Base-by-base conservation (phyloP, 495 filamentous ascomycete species). In the Annulohypoxylon bovei region DNA sequence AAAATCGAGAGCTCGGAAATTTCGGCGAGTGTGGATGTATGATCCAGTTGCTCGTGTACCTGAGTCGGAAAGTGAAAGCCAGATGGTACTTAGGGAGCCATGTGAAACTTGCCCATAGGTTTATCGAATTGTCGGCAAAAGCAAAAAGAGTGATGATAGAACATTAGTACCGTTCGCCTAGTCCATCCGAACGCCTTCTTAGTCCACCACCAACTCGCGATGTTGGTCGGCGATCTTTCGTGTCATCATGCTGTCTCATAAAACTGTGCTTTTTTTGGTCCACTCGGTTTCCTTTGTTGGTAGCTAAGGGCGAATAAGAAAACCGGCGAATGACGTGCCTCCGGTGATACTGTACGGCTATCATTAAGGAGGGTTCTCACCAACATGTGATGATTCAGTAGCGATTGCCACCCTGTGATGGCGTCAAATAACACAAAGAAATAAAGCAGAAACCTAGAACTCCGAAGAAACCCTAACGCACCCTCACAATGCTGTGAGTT, bases 401-500 rank as follows among this genome's bases (percentile, higher is more conserved):
- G 25, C 6, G 33, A 27, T 3, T 4, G 20, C 14, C 20, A 37
- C 53, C 30, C 12, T 3, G 32, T 11, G 49, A 39, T 14, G 32
- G 0, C 16, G 28, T 42, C 44, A 42, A 46, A 23, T 9, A 55
- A 23, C 6, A 18, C 14, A 27, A 46, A 25, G 46, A 55, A 60
- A 54, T 46, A 47, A 47, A 37, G 14, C 4, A 55, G 28, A n/a
- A 61, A 54, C 14, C 46, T 35, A 22, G 18, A 53, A 46, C 56
- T 55, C 44, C 44, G 35, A n/a, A 37, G 20, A 39, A 46, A 9
- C 16, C 22, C 12, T 50, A 42, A 2, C 30, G 8, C 16, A 7
- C 30, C 58, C 25, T 32, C 58, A n/a, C 18, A 6, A 28, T 14
- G 8, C 50, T 20, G 22, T 22, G 32, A 40, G 39, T 11, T 14